phyloP scores from a whole-genome alignment of 352 stramenopile species.

The Globisporangium okanoganense region DNA sequence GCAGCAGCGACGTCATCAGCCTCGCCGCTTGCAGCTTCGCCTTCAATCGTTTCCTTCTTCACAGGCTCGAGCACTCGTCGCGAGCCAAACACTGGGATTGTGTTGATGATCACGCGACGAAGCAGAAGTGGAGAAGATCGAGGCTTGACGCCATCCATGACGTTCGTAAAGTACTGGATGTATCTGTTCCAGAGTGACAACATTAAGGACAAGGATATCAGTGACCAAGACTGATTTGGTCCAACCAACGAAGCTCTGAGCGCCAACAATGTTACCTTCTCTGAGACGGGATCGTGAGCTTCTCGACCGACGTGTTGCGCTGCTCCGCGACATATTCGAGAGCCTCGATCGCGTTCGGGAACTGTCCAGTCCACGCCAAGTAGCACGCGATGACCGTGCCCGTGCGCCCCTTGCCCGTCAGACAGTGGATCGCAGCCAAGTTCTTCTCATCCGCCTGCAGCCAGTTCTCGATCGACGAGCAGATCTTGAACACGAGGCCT shows the following conservation, averaged over 20 bases:
- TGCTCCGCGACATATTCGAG: conserved; percentile 93
- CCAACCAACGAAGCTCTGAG: neutral
- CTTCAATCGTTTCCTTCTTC: conserved; percentile 32
- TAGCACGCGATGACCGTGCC: conserved; percentile 94
- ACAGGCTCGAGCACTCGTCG: conserved; percentile 52
- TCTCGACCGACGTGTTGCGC: conserved; percentile 82
- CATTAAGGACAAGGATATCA: conserved; percentile 2
- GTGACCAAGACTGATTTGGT: neutral
- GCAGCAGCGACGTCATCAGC: conserved; percentile 15
- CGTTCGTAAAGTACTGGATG: conserved; percentile 97
- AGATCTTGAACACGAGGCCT: conserved; percentile 96
- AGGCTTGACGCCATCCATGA: conserved; percentile 95
- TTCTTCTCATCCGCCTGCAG: conserved; percentile 94
- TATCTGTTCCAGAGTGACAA: conserved; percentile 56
- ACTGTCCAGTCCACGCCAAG: conserved; percentile 93
- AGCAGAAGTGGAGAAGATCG: conserved; percentile 92
- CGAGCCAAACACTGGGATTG: conserved; percentile 85
- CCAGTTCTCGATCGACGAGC: conserved; percentile 97
- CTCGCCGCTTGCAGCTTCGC: conserved; percentile 20
- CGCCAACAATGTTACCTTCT: conserved; percentile 52
- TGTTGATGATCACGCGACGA: conserved; percentile 96
- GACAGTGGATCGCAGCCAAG: conserved; percentile 95
- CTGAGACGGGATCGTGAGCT: conserved; percentile 96
- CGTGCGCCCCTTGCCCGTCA: conserved; percentile 95
- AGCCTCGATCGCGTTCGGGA: conserved; percentile 90